These are phyloP conservation scores for Alternaria panax DNA, from an alignment of 2,329 filamentous ascomycete genomes.

Conservation along the genomic window DNA sequence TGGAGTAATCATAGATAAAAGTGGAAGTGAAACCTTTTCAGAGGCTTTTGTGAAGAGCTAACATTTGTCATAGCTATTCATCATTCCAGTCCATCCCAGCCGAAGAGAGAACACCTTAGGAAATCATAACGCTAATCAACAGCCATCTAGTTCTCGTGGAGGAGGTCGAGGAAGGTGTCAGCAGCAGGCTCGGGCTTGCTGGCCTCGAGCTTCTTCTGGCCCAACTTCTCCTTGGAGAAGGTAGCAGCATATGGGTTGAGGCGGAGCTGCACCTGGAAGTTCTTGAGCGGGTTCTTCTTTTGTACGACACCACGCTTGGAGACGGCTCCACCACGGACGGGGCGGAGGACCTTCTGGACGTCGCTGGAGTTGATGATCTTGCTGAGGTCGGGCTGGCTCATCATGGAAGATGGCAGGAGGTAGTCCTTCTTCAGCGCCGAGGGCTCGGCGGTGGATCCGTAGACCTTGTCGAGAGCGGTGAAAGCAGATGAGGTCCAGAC, in stretches of 20 bases:
- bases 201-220: conserved; percentile 69
- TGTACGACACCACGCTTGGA: conserved; percentile 92
- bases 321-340: conserved; percentile 85
- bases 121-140: conserved; percentile 32
- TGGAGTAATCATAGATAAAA: conserved; percentile 4
- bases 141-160: conserved; percentile 58
- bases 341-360: conserved; percentile 93
- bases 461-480: conserved; percentile 94
- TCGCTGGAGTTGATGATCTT: conserved; percentile 99
- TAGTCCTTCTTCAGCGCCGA: conserved; percentile 99
- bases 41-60: conserved; percentile 42
- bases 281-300: conserved; percentile 99
- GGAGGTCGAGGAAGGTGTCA: conserved; percentile 59
- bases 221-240: conserved; percentile 86
- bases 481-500: conserved; percentile 98
- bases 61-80: conserved; percentile 37
- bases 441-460: conserved; percentile 88
- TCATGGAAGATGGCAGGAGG: conserved; percentile 90
- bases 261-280: conserved; percentile 98
- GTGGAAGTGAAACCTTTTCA: conserved; percentile 31
- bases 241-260: conserved; percentile 97
- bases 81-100: conserved; percentile 32
- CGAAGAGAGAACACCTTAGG: conserved; percentile 36
- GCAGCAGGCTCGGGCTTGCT: conserved; percentile 67
- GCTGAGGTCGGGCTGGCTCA: conserved; percentile 92